Conservation (phyloP, 2,329 filamentous ascomycete genomes). For the Aspergillus tamarii region DNA sequence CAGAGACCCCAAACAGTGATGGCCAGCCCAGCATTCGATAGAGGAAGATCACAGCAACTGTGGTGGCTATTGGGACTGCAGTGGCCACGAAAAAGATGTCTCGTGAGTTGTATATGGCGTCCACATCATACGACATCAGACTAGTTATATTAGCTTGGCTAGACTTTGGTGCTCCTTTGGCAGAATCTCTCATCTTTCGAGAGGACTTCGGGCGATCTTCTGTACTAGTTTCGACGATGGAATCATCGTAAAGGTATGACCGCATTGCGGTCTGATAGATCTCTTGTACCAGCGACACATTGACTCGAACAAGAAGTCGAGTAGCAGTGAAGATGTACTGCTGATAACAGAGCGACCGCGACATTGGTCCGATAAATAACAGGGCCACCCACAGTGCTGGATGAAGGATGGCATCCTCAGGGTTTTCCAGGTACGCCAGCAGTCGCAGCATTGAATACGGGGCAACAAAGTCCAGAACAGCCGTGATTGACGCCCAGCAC, state of each 20-base stretch:
- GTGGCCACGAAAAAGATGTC: slow-evolving; percentile 54
- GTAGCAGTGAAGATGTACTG: slow-evolving; percentile 63
- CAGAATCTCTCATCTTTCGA: slow-evolving; percentile 1
- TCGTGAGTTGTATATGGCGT: slow-evolving; percentile 56
- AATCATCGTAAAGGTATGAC: slow-evolving; percentile 58
- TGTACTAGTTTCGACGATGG: slow-evolving; percentile 14
- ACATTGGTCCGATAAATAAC: slow-evolving; percentile 56
- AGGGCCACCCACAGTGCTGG: slow-evolving; percentile 60
- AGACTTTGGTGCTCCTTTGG: slow-evolving; percentile 35
- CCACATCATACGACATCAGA: slow-evolving; percentile 62
- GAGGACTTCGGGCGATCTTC: slow-evolving; percentile 16
- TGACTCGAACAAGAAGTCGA: slow-evolving; percentile 59
- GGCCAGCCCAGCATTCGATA: slow-evolving; percentile 62
- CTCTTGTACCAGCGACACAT: slow-evolving; percentile 61
- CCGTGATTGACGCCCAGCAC: slow-evolving; percentile 27
- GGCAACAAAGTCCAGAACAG: slow-evolving; percentile 52
- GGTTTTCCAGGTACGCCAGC: slow-evolving; percentile 55
- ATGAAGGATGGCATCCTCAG: slow-evolving; percentile 48
- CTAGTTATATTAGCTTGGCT: slow-evolving; percentile 59
- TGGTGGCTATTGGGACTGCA: slow-evolving; percentile 53
- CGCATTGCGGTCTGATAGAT: slow-evolving; percentile 59
- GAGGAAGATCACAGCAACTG: slow-evolving; percentile 55
- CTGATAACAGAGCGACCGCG: slow-evolving; percentile 56
- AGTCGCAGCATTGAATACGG: slow-evolving; percentile 60
- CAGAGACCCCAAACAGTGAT: slow-evolving; percentile 55